Base-by-base conservation (phyloP, 345 rosid genomes). In the Eucalyptus grandis region DNA sequence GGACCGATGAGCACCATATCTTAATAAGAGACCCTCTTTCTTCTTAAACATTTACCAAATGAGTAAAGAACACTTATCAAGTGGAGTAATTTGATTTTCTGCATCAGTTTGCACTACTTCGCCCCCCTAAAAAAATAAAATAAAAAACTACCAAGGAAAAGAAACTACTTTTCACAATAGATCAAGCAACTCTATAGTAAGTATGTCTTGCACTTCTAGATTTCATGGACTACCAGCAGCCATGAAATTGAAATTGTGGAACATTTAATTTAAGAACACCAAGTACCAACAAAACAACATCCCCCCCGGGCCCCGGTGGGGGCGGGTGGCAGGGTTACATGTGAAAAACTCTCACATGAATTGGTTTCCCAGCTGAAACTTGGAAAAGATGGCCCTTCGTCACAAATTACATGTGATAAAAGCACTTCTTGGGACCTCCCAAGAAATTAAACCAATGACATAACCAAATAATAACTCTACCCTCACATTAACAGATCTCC, bases 301-400 rank as follows among this genome's bases (percentile, higher is more conserved):
- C 31, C 8, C 8, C 15, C 31, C 4, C 27, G 1, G 2, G 1
- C 4, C 27, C 43, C 0, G 5, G 11, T 3, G 2, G 16, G 22
- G 24, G 22, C 9, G 4, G 56, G 56, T 53, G 58, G 58, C 26
- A 3, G 58, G 30, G 22, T 67, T 67, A 67, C 80, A 69, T n/a
- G 81, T 69, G 13, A 69, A 69, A 69, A 69, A 34, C 24, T 62
- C 72, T 62, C 37, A 14, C 34, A 0, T 62, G 72, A 62, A 62
- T 30, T 30, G 37, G 72, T 62, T 62, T 30, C 72, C 72, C 72
- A 62, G 72, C 37, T 30, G 72, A 62, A 62, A 62, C 72, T 62
- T 15, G 17, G 72, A 30, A 62, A 62, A 69, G 44, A 69, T 69
- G 81, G 43, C 80, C 80, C 40, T 31, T 31, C 12, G 37, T 67